Evolutionary conservation across 306 rosid genomes (phyloP).

Genomic region (Urtica urens): DNA sequence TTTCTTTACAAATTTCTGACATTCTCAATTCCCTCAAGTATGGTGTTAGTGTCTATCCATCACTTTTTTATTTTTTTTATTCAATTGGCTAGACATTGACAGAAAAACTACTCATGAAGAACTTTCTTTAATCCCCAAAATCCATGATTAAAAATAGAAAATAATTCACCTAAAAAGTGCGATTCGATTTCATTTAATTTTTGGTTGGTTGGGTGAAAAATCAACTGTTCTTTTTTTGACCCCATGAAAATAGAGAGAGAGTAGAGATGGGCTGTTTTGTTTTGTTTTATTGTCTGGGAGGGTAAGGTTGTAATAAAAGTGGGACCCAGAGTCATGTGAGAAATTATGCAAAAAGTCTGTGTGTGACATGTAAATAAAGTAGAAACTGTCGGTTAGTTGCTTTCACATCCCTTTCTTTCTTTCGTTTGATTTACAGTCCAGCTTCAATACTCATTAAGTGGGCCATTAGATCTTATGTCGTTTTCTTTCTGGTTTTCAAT

Average conservation of each 20-base stretch:
- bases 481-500: no score
- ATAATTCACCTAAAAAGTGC: slow-evolving; percentile 6
- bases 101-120: slow-evolving; percentile 22
- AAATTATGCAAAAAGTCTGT: slow-evolving; percentile 18
- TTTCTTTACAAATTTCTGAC: neutral
- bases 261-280: slow-evolving; percentile 1
- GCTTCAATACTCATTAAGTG: no score
- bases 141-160: slow-evolving; percentile 19
- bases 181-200: slow-evolving; percentile 16
- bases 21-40: neutral
- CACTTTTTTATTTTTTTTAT: neutral
- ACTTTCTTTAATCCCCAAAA: slow-evolving; percentile 40
- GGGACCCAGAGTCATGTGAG: slow-evolving; percentile 53
- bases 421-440: neutral
- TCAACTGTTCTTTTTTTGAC: slow-evolving; percentile 15
- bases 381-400: slow-evolving; percentile 39
- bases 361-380: slow-evolving; percentile 34
- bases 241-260: slow-evolving; percentile 12
- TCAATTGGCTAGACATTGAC: slow-evolving; percentile 8
- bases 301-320: slow-evolving; percentile 11
- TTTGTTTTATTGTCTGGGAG: slow-evolving; percentile 4
- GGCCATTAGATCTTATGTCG: no score
- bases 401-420: slow-evolving; percentile 20
- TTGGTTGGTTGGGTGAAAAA: slow-evolving; percentile 26
- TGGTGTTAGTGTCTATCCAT: slow-evolving; percentile 5